Evolutionary conservation across 805 yeast species (phyloP), one percentile per base, ranked within the genome.

Genomic region (Yarrowia sp.): DNA sequence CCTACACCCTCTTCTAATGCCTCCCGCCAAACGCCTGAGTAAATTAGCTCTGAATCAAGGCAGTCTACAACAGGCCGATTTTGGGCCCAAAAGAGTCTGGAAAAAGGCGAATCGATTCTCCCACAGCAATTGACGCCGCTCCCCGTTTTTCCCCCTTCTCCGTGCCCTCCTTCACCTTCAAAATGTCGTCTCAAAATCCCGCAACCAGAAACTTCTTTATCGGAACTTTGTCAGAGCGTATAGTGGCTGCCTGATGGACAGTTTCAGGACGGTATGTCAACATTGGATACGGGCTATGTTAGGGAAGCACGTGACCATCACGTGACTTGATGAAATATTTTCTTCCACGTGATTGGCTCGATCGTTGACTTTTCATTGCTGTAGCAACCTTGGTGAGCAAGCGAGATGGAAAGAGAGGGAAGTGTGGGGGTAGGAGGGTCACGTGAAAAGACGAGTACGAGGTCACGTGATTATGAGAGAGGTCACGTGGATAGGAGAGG

Each of bases 171-270:
- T 10, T 32, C 54, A 2, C 7, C 17, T 8, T 14, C 19, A 8
- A 3, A 3, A 8, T 8, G 7, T 7, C 14, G 32, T 21, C 19
- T 11, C 9, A 11, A 17, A 48, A 48, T 48, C 35, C 52, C 52
- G 35, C 52, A 48, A 48, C 24, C 36, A 17, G 52, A 28, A 48
- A 48, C 52, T 48, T 48, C 52, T 48, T 48, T 48, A 48, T 48
- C 52, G 52, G 11, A 48, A 48, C 52, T 48, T 48, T 48, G 52
- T 26, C 35, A 46, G 26, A 35, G 51, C 51, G 51, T 46, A 46
- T 26, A n/a, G 17, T 43, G 17, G 24, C 10, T 8, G n/a, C n/a
- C 14, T 24, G 19, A 43, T 43, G 49, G 3, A n/a, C n/a, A n/a
- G n/a, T n/a, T n/a, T n/a, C n/a, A n/a, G n/a, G n/a, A n/a, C n/a